Base-by-base conservation (phyloP, 2,329 filamentous ascomycete species). In the Penicillium hordei region DNA sequence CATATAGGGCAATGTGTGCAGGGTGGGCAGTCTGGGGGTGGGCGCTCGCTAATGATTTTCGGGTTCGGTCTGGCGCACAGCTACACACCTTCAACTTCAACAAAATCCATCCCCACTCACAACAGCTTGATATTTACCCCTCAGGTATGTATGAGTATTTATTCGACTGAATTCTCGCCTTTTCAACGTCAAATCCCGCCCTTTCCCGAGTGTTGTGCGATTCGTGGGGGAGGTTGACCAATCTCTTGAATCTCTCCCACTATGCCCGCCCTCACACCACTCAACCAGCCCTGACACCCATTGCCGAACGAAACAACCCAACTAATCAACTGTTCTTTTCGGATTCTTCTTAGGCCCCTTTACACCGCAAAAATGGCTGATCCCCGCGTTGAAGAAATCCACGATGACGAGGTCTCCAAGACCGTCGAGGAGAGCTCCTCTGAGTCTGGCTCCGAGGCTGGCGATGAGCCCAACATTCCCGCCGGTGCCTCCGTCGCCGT, bases 381-480 rank as follows among this genome's bases (percentile, higher is more conserved):
- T 85, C 91, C 93, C 79, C 90, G 93, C 81, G 89, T 97, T 81
- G 93, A 99, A 85, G 94, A 99, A 83, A 87, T 99, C 73, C 89
- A 91, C 71, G 94, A 97, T 60, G 78, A 93, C 74, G 89, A 91
- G 82, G 85, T 87, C 75, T 87, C 90, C 83, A 93, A 94, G 86
- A 86, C 89, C 71, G 88, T 85, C 71, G 92, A 94, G 78, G 88
- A 86, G 63, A 77, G 70, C 67, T 76, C 73, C 68, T 21, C n/a
- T 53, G 76, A 74, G 68, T 81, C 79, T 59, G 80, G 81, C 65
- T 81, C 79, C 57, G 80, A 82, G 66, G 73, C 71, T 65, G 79
- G 75, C 57, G 82, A 82, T 63, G 85, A 87, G 75, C 79, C 83
- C 71, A 83, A 79, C 77, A 87, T 89, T 71, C 91, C 93, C 76